phyloP scores from a whole-genome alignment of 2,329 filamentous ascomycete genomes.

The Calonectria pteridis region DNA sequence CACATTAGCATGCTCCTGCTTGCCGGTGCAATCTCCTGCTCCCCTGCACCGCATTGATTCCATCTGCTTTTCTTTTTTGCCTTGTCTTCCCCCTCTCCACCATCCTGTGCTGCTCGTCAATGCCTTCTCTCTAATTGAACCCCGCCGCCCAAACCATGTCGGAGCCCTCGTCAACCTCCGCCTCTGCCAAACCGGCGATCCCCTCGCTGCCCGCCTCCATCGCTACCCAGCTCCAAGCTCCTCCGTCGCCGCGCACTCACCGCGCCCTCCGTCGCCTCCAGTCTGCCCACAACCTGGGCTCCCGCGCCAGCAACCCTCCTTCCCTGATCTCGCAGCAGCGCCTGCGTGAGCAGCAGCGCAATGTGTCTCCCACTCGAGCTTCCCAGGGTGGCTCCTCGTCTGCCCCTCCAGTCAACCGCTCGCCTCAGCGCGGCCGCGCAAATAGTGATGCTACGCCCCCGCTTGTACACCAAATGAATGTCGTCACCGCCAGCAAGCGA shows the following conservation, averaged over 20 bases:
- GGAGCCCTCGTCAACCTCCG: slow-evolving; percentile 31
- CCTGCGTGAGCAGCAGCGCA: slow-evolving; percentile 58
- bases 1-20: slow-evolving; percentile 5
- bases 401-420: slow-evolving; percentile 47
- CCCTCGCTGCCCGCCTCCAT: slow-evolving; percentile 43
- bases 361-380: slow-evolving; percentile 49
- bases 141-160: slow-evolving; percentile 34
- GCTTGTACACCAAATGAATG: slow-evolving; percentile 53
- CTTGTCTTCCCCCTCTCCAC: neutral
- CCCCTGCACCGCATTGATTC: neutral
- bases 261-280: slow-evolving; percentile 79
- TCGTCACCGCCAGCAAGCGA: slow-evolving; percentile 51
- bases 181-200: slow-evolving; percentile 34
- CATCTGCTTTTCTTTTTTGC: neutral
- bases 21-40: neutral
- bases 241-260: slow-evolving; percentile 74
- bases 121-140: slow-evolving; percentile 10
- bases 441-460: slow-evolving; percentile 76
- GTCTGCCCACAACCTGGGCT: slow-evolving; percentile 78
- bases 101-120: neutral
- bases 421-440: slow-evolving; percentile 72
- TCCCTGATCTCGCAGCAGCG: slow-evolving; percentile 75
- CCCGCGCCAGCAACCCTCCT: slow-evolving; percentile 63
- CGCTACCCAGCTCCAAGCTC: slow-evolving; percentile 62
- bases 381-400: slow-evolving; percentile 21